Percentiles rank a stretch among this genome's conserved stretches.
Evolutionary conservation across 2,329 filamentous ascomycete species (phyloP).

Genomic region (Cercospora sesami): DNA sequence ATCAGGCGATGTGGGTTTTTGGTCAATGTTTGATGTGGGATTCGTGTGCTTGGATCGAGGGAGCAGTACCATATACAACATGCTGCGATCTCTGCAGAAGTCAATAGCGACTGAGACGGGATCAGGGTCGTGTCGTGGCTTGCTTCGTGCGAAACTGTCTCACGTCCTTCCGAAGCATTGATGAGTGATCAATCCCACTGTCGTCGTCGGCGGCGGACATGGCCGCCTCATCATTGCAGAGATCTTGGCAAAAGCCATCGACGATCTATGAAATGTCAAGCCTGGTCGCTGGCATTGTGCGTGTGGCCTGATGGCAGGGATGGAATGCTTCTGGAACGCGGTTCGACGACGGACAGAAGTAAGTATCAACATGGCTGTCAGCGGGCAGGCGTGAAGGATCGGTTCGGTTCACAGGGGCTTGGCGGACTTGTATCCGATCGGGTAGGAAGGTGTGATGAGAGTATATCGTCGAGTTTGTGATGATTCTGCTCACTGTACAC

Average conservation of each 20-base stretch:
- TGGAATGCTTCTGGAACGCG: background rate
- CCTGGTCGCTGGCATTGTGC: background rate
- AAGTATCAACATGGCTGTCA: background rate
- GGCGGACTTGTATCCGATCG: background rate
- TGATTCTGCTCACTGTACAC: background rate
- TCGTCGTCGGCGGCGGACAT: background rate
- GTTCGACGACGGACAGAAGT: background rate
- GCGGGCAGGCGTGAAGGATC: background rate
- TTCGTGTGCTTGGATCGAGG: background rate
- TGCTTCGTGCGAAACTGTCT: background rate
- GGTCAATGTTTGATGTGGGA: background rate
- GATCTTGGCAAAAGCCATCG: background rate
- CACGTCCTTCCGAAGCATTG: background rate
- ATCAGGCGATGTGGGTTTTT: background rate
- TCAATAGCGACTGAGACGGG: background rate
- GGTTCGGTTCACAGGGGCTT: background rate
- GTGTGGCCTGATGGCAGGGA: background rate
- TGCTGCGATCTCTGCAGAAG: background rate
- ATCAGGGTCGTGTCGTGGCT: background rate
- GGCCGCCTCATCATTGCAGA: background rate
- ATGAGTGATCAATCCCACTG: background rate
- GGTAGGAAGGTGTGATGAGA: background rate
- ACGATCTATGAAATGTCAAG: background rate
- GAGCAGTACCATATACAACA: background rate
- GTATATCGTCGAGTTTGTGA: background rate